Percentiles rank a stretch among this genome's conserved stretches.
phyloP scores from a whole-genome alignment of 306 rosid species.

The Lagenaria siceraria region DNA sequence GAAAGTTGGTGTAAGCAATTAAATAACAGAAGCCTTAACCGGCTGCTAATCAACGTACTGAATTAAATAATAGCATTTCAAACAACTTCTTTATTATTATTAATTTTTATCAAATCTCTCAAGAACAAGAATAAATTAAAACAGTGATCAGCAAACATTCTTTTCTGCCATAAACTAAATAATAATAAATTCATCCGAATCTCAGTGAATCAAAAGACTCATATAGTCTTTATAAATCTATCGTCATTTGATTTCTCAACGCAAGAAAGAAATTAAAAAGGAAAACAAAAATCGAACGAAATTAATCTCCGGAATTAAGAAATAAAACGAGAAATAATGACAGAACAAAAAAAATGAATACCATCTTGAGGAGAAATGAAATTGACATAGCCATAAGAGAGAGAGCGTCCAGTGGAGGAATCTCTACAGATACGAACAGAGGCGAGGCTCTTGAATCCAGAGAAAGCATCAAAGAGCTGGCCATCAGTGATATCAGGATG shows the following conservation, averaged over 20 bases:
- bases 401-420: conserved; percentile 46
- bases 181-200: not conserved
- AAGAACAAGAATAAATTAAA: not conserved
- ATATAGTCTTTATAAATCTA: not conserved
- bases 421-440: conserved; percentile 62
- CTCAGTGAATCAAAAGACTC: not conserved
- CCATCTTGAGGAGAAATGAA: conserved; percentile 54
- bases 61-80: not conserved
- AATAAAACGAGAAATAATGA: not conserved
- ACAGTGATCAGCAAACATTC: not conserved
- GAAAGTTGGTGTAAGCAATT: not conserved
- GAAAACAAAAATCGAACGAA: not conserved
- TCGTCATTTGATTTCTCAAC: not conserved
- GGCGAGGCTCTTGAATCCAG: conserved; percentile 31
- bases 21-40: not conserved
- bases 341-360: not conserved
- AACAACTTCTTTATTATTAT: not conserved
- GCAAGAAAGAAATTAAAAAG: not conserved
- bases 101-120: not conserved
- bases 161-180: not conserved
- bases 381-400: conserved; percentile 80
- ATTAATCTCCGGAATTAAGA: not conserved
- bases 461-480: conserved; percentile 41
- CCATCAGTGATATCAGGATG: conserved; percentile 43
- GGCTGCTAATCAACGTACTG: not conserved